phyloP scores from a whole-genome alignment of 305 asterid species.

The Fraxinus platypoda region DNA sequence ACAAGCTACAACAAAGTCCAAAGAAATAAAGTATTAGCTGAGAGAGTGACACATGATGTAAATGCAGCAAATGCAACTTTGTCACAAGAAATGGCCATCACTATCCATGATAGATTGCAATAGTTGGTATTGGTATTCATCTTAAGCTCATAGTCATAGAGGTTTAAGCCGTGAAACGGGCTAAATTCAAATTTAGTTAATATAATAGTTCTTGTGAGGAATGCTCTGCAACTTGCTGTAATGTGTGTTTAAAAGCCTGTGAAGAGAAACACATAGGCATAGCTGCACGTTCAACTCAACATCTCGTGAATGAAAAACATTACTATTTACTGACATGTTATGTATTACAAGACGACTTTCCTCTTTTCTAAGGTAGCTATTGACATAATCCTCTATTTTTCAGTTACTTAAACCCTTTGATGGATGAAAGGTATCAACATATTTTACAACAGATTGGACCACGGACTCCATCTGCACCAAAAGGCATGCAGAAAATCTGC shows the following conservation, averaged over 20 bases:
- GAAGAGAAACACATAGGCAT: neutral
- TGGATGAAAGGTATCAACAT: slow-evolving; percentile 21
- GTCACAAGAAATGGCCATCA: slow-evolving; percentile 29
- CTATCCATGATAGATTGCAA: neutral
- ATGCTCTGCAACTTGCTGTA: neutral
- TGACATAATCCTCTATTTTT: neutral
- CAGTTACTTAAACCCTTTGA: slow-evolving; percentile 25
- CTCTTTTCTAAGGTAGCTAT: neutral
- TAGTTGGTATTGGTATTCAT: neutral
- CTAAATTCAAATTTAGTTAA: neutral
- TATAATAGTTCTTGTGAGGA: neutral
- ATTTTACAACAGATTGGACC: neutral
- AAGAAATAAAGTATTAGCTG: slow-evolving; percentile 39
- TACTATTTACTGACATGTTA: neutral
- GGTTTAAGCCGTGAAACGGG: neutral
- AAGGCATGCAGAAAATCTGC: neutral
- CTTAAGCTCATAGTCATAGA: neutral
- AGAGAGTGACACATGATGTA: slow-evolving; percentile 28
- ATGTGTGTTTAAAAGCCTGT: neutral
- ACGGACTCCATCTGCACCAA: neutral
- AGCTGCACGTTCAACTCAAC: no score
- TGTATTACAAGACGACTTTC: neutral
- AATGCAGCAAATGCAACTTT: slow-evolving; percentile 14
- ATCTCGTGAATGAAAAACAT: neutral
- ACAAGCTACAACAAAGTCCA: slow-evolving; percentile 28